Base-by-base conservation (phyloP, 371 early-diverging fungal species). In the Dichotomocladium elegans region DNA sequence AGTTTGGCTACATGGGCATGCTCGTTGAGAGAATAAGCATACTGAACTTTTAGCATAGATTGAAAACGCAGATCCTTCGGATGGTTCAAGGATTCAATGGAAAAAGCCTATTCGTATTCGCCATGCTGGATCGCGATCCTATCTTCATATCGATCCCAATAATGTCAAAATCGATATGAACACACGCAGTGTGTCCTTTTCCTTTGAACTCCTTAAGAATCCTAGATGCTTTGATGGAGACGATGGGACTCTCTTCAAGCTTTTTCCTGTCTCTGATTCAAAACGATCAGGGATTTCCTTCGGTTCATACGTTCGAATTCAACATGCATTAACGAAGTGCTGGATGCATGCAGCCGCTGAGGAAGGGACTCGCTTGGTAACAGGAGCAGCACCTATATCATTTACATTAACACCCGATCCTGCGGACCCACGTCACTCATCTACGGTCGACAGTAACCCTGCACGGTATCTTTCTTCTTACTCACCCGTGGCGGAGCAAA, bases 331-430 rank as follows among this genome's bases (percentile, higher is more conserved):
- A 5, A 79, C 77, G 7, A 66, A 68, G n/a, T 62, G 76, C n/a
- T 82, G 82, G 82, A 54, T 82, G 41, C 77, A 79, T 58, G 60
- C 73, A 0, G 56, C 56, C 1, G 50, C 54, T 9, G 55, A 61
- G 4, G 58, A 63, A 7, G 60, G 49, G 15, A 17, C 27, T 31
- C 24, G 43, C 47, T 41, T 42, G 19, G 21, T 49, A 26, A 12
- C 47, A 9, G 47, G 55, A 41, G 52, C 59, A 21, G 37, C 50
- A 14, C 49, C 58, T 17, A 53, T 57, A 42, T 42, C 53, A 10
- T 44, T 53, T n/a, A 62, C 63, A n/a, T 47, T 53, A 7, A 31
- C 55, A 25, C 63, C 63, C 0, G 54, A 57, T 30, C 4, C 47
- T 4, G 31, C 29, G 15, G 31, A 40, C 15, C 26, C 37, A 4